These are phyloP conservation scores for Sistotremastrum suecicum DNA, from an alignment of 768 basidiomycete genomes.

Conservation along the genomic window DNA sequence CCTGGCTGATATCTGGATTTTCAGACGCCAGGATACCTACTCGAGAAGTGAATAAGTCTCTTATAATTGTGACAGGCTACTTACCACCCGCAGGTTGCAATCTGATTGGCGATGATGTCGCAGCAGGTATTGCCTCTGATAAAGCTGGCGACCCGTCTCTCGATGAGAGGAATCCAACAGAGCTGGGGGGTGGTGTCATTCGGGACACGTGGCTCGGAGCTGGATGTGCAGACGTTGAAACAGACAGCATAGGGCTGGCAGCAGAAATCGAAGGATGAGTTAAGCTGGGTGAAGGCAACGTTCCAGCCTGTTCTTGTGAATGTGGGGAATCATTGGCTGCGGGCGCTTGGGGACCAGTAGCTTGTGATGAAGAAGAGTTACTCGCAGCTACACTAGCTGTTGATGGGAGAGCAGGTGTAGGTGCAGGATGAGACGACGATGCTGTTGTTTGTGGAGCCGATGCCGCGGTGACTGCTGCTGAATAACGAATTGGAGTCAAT, in stretches of 20 bases:
- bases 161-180: slow-evolving; percentile 53
- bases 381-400: slow-evolving; percentile 9
- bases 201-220: slow-evolving; percentile 15
- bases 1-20: too few species aligned
- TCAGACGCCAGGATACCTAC: too few species aligned
- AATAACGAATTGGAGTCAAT: slow-evolving; percentile 76
- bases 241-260: slow-evolving; percentile 62
- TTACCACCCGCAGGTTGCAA: slow-evolving; percentile 34
- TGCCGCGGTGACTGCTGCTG: slow-evolving; percentile 35
- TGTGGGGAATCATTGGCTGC: slow-evolving; percentile 10
- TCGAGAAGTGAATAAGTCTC: too few species aligned
- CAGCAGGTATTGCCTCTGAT: slow-evolving; percentile 43
- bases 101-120: slow-evolving; percentile 42
- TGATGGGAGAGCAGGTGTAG: slow-evolving; percentile 22
- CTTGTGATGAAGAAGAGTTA: too few species aligned
- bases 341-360: slow-evolving; percentile 6
- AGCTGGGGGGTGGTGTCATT: slow-evolving; percentile 7
- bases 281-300: slow-evolving; percentile 59
- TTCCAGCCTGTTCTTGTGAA: slow-evolving; percentile 17
- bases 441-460: slow-evolving; percentile 23
- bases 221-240: slow-evolving; percentile 45
- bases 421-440: slow-evolving; percentile 22
- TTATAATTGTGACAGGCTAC: slow-evolving; percentile 5
- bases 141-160: slow-evolving; percentile 59
- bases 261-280: slow-evolving; percentile 67